Base-by-base conservation (phyloP, 176 grass and related monocot genomes). In the Phragmites australis region DNA sequence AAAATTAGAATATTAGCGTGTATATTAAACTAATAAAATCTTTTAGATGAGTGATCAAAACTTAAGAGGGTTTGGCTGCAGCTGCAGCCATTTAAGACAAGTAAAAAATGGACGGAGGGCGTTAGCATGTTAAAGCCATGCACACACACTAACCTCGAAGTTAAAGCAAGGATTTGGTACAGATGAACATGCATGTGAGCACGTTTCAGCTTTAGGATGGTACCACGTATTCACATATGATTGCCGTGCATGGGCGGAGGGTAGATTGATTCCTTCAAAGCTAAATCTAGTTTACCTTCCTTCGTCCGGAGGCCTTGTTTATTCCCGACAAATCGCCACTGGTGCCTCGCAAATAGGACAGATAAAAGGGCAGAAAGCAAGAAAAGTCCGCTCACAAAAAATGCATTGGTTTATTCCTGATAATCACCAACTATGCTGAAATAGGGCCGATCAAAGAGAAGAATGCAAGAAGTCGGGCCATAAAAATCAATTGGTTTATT, bases 201-300 rank as follows among this genome's bases (percentile, higher is more conserved):
- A 39, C 11, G 65, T 80, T 44, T 53, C 34, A 25, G 62, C 75
- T 72, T 83, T 89, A 48, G 26, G 72, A 18, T 68, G 81, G 68
- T 11, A 22, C 65, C 64, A 82, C 87, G n/a, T n/a, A n/a, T n/a
- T n/a, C n/a, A n/a, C n/a, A n/a, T n/a, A 69, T 84, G 81, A 68
- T 79, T 74, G 81, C 9, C 50, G 27, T 74, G 81, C 75, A 80
- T 74, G 68, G 50, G 30, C 76, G 29, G 43, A 59, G 53, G 79
- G 42, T 40, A 65, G 68, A 48, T 58, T 75, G 60, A 55, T 68
- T 81, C 70, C 30, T 81, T 55, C 70, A 41, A 51, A 84, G 53
- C 64, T 70, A 74, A 87, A 81, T 67, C 65, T 65, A 49, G 46
- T n/a, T 37, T 54, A 25, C 15, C 5, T 54, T 54, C 54, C n/a